Evolutionary conservation across 352 stramenopile genomes (phyloP), one percentile per base, ranked within the genome.

Genomic region (Thalassiosira oceanica): DNA sequence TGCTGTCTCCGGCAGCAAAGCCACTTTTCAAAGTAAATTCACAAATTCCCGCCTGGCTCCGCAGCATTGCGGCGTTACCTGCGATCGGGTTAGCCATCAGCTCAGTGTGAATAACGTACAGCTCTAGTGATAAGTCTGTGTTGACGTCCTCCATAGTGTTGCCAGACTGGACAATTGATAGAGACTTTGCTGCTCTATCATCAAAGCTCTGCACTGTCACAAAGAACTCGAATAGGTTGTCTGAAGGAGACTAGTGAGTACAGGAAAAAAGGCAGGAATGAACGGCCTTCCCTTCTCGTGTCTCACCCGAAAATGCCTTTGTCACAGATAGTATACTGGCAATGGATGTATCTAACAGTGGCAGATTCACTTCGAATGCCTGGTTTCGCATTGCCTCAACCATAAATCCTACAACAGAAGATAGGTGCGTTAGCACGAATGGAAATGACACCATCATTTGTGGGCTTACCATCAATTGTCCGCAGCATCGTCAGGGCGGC

Each of bases 211-310:
- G 13, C 2, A 39, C 61, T 23, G 24, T 68, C 16, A 73, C 51
- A 57, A 77, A 77, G 29, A 68, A 68, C 26, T 77, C 37, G 35
- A 68, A 73, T 11, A 73, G 36, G n/a, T n/a, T n/a, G n/a, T n/a
- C n/a, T n/a, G n/a, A n/a, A n/a, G n/a, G n/a, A n/a, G n/a, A n/a
- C n/a, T n/a, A n/a, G n/a, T n/a, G n/a, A n/a, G n/a, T n/a, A n/a
- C n/a, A n/a, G n/a, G n/a, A n/a, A n/a, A n/a, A n/a, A n/a, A n/a
- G n/a, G n/a, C n/a, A n/a, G n/a, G n/a, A n/a, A n/a, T n/a, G n/a
- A n/a, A n/a, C n/a, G n/a, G n/a, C n/a, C n/a, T n/a, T n/a, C n/a
- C n/a, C n/a, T n/a, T n/a, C n/a, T n/a, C n/a, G n/a, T n/a, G n/a
- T n/a, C 6, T 44, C 52, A 3, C 53, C 28, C 18, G 33, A 72